Percentiles rank a stretch among this genome's conserved stretches.
These are phyloP conservation scores for Globisporangium takayamanum DNA, from an alignment of 352 stramenopile genomes.

Conservation along the genomic window DNA sequence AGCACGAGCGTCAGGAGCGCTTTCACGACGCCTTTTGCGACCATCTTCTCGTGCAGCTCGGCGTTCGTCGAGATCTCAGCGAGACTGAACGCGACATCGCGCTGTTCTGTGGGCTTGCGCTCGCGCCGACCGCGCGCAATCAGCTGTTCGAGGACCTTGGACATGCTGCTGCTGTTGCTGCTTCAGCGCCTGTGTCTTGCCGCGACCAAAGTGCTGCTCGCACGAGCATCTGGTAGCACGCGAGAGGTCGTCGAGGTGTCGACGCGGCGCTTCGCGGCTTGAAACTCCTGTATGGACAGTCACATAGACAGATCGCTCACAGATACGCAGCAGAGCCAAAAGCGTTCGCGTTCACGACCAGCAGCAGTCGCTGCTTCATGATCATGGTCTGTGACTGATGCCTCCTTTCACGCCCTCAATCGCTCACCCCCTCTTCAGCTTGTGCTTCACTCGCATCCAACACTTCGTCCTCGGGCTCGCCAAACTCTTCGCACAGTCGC, in stretches of 20 bases:
- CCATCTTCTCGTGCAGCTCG: constrained; percentile 91
- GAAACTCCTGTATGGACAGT: no score
- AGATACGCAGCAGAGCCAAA: no score
- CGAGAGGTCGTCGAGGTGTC: no score
- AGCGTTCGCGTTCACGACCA: no score
- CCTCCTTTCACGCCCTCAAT: not conserved
- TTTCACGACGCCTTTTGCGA: constrained; percentile 93
- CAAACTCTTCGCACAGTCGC: constrained; percentile 59
- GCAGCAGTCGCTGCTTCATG: no score
- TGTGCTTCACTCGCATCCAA: not conserved
- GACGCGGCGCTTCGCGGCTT: no score
- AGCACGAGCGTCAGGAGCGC: constrained; percentile 89
- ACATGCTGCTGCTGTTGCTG: constrained; percentile 27
- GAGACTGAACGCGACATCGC: constrained; percentile 94
- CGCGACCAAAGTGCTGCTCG: not conserved
- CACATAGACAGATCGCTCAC: no score
- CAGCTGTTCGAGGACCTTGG: constrained; percentile 94
- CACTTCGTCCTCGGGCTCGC: constrained; percentile 4
- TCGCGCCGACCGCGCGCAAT: constrained; percentile 94
- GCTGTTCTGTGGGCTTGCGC: constrained; percentile 91
- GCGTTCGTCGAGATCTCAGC: constrained; percentile 93
- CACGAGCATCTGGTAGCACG: not conserved
- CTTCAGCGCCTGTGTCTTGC: not conserved
- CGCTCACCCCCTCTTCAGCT: not conserved
- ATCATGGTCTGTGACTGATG: no score